phyloP scores from a whole-genome alignment of 495 filamentous ascomycete species.

The Aspergillus saccharolyticus region DNA sequence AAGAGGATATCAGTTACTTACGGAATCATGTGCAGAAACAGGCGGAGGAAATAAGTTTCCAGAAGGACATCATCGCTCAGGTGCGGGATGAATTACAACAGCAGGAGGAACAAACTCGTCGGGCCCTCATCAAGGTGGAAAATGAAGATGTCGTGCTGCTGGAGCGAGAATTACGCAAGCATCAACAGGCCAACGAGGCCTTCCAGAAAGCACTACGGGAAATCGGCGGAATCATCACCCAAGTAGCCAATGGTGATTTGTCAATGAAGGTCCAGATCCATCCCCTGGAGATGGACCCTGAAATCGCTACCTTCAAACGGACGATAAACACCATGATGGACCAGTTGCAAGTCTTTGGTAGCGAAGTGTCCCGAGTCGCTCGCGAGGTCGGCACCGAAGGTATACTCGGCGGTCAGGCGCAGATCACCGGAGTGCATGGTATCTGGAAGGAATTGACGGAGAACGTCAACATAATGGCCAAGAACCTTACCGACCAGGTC shows the following conservation, averaged over 20 bases:
- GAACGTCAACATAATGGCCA: conserved; percentile 98
- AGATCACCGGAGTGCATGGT: conserved; percentile 90
- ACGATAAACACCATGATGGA: conserved; percentile 99
- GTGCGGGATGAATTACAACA: conserved; percentile 61
- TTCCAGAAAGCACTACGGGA: conserved; percentile 96
- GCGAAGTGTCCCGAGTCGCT: conserved; percentile 92
- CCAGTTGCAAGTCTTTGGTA: conserved; percentile 94
- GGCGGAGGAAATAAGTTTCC: conserved; percentile 68
- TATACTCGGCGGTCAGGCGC: conserved; percentile 92
- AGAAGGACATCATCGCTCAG: conserved; percentile 63
- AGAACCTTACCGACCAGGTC: conserved; percentile 77
- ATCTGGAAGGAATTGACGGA: conserved; percentile 98
- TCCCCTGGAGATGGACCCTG: conserved; percentile 94
- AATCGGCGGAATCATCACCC: conserved; percentile 95
- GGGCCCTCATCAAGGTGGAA: conserved; percentile 53
- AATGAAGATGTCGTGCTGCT: conserved; percentile 62
- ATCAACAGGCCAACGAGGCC: conserved; percentile 96
- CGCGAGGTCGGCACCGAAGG: conserved; percentile 97
- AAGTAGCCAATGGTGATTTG: conserved; percentile 91
- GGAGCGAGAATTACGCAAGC: conserved; percentile 89
- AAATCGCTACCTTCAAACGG: conserved; percentile 98
- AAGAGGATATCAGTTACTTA: conserved; percentile 65
- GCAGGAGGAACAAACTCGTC: conserved; percentile 57
- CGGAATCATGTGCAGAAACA: conserved; percentile 74
- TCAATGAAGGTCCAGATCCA: conserved; percentile 98